A percentile compares a stretch with the other conserved stretches of the same genome.
Conservation (phyloP, 352 stramenopile genomes). For the Phytophthora hibernalis region DNA sequence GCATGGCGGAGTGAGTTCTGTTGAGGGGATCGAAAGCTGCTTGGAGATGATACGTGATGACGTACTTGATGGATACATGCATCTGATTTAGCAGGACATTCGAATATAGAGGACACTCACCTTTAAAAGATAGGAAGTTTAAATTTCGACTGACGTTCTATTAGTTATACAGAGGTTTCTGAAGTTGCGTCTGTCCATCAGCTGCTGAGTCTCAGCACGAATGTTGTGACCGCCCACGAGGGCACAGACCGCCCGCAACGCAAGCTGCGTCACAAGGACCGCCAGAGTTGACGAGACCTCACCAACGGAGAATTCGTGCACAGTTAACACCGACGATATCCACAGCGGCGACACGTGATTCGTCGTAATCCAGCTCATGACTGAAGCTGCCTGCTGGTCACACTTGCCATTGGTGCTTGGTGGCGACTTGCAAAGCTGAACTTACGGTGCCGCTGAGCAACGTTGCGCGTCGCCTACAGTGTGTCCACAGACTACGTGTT, state of each 20-base stretch:
- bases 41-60: background rate
- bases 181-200: constrained; percentile 4
- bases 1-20: background rate
- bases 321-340: too few relatives aligned
- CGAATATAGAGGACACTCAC: background rate
- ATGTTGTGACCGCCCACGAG: background rate
- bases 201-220: too few relatives aligned
- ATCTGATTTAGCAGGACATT: background rate
- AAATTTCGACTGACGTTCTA: background rate
- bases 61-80: background rate
- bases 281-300: too few relatives aligned
- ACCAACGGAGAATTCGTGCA: too few relatives aligned
- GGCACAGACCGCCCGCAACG: too few relatives aligned
- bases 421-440: too few relatives aligned
- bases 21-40: too few relatives aligned
- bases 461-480: too few relatives aligned
- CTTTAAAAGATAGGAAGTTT: background rate
- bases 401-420: too few relatives aligned
- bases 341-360: background rate
- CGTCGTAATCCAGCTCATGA: background rate
- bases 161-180: constrained; percentile 10
- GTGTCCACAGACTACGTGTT: too few relatives aligned
- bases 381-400: background rate
- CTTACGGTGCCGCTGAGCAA: too few relatives aligned
- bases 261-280: too few relatives aligned